A percentile compares a stretch with the other conserved stretches of the same genome.
Conservation (phyloP, 805 yeast species). For the Kodamaea hsintzibuensis region DNA sequence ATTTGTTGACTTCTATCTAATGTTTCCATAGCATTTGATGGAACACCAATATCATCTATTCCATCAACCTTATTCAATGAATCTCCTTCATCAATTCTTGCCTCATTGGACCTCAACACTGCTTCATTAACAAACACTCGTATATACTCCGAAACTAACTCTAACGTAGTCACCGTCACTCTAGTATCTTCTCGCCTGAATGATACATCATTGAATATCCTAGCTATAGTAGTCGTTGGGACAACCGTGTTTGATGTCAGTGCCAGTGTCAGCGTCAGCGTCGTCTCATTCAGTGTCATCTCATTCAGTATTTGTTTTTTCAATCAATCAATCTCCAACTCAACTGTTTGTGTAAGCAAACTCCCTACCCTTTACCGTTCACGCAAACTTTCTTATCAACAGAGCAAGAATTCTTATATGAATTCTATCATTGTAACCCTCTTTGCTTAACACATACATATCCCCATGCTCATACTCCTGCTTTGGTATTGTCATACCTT, state of each 20-base stretch:
- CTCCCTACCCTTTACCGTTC: too few relatives aligned
- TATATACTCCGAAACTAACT: slow-evolving; percentile 54
- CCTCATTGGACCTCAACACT: slow-evolving; percentile 56
- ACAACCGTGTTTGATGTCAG: not conserved
- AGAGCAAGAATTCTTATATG: too few relatives aligned
- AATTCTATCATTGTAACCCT: too few relatives aligned
- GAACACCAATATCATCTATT: slow-evolving; percentile 27
- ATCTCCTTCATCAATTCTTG: slow-evolving; percentile 35
- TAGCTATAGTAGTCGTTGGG: slow-evolving; percentile 40
- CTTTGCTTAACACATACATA: too few relatives aligned
- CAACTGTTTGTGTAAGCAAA: too few relatives aligned
- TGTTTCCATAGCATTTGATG: too few relatives aligned
- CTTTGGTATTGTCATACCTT: too few relatives aligned
- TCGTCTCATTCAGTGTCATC: not conserved
- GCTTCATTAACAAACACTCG: slow-evolving; percentile 61
- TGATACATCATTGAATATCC: slow-evolving; percentile 52
- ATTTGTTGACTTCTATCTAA: slow-evolving; percentile 24
- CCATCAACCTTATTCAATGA: slow-evolving; percentile 30
- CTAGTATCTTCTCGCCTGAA: slow-evolving; percentile 48
- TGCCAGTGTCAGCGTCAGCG: too few relatives aligned
- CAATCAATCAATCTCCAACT: too few relatives aligned
- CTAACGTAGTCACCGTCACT: slow-evolving; percentile 49
- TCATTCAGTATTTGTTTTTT: not conserved
- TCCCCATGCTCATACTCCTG: too few relatives aligned
- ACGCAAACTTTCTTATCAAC: too few relatives aligned